phyloP scores from a whole-genome alignment of 202 grass and related monocot species.

The Thinopyrum obtusiflorum region DNA sequence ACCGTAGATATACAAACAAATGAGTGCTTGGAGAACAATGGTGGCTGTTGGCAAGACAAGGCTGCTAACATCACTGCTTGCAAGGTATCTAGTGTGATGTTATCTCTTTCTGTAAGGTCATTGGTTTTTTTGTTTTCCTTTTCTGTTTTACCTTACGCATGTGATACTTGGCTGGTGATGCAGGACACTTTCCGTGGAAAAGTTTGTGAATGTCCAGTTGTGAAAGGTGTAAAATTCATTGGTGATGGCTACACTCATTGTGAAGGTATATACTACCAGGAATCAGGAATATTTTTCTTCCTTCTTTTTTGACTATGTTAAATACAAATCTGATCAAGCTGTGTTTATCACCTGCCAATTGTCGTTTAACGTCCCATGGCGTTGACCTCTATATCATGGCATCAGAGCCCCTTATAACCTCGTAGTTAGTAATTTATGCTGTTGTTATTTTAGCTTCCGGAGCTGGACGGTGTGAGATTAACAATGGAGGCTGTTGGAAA shows the following conservation, averaged over 20 bases:
- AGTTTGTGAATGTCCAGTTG: constrained; percentile 77
- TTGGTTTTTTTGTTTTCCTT: not conserved
- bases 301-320: not conserved
- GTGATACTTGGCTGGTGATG: constrained; percentile 10
- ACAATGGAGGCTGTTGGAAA: constrained; percentile 92
- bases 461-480: constrained; percentile 74
- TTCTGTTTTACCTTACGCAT: constrained; percentile 4
- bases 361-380: not conserved
- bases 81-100: constrained; percentile 59
- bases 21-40: constrained; percentile 92
- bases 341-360: not conserved
- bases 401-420: not conserved
- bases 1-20: constrained; percentile 83
- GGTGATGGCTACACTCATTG: constrained; percentile 94
- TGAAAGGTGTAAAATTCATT: constrained; percentile 71
- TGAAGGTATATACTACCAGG: constrained; percentile 44
- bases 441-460: constrained; percentile 56
- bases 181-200: constrained; percentile 91
- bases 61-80: constrained; percentile 83
- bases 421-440: not conserved
- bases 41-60: constrained; percentile 91
- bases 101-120: not conserved
- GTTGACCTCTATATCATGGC: not conserved
- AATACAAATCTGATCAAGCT: not conserved
- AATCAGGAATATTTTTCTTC: not conserved